These are phyloP conservation scores for Escovopsis weberi DNA, from an alignment of 2,329 filamentous ascomycete species.

Conservation along the genomic window DNA sequence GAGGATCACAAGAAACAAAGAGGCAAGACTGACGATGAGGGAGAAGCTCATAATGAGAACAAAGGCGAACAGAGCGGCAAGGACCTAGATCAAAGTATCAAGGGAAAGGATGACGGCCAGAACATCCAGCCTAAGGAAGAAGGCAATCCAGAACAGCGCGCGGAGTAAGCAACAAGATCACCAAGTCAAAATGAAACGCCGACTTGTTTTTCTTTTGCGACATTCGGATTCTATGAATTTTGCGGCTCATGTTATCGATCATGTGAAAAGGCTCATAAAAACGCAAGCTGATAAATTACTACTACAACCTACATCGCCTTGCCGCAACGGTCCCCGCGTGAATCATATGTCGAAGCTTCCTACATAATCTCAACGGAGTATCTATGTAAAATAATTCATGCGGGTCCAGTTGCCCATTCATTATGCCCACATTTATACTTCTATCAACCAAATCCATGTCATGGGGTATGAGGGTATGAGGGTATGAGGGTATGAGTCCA, in stretches of 20 bases:
- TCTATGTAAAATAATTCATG: too few relatives aligned
- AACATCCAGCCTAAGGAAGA: background rate
- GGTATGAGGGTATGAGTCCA: conserved; percentile 21
- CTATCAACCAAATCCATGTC: conserved; percentile 8
- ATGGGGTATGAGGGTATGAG: conserved; percentile 15
- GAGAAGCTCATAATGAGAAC: conserved; percentile 11
- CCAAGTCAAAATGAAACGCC: conserved; percentile 4
- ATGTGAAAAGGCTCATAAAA: background rate
- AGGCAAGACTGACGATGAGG: conserved; percentile 11
- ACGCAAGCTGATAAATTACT: too few relatives aligned
- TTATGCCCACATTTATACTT: conserved; percentile 4
- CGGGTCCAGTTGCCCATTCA: conserved; percentile 1
- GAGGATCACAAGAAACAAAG: conserved; percentile 21
- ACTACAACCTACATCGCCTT: too few relatives aligned
- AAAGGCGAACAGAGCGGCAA: conserved; percentile 14
- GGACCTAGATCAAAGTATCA: conserved; percentile 5
- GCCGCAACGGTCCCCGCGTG: too few relatives aligned
- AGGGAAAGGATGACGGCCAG: conserved; percentile 4
- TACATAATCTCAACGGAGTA: background rate
- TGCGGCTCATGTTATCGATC: too few relatives aligned
- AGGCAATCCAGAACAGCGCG: conserved; percentile 5
- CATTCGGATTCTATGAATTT: too few relatives aligned
- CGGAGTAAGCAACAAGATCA: conserved; percentile 3
- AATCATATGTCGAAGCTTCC: background rate
- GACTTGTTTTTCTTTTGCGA: too few relatives aligned